Evolutionary conservation across 768 basidiomycete species (phyloP), one percentile per base, ranked within the genome.

Genomic region (Strobilomyces dryophilus): DNA sequence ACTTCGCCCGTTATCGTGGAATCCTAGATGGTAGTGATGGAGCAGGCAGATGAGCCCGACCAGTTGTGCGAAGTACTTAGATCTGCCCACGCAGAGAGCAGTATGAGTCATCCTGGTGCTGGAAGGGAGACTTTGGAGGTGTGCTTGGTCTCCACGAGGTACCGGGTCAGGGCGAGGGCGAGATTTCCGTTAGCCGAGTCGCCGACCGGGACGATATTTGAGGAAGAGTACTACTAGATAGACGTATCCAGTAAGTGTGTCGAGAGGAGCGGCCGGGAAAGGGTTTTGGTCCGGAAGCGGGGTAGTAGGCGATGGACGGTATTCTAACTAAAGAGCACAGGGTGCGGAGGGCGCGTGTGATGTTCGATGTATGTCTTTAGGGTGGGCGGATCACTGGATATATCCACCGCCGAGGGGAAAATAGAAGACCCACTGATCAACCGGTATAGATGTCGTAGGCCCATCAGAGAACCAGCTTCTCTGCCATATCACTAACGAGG

Each of bases 141-240:
- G 27, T 61, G 62, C 29, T 70, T 68, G 65, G 82, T 67, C 54
- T 83, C 79, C 17, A 79, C 70, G 24, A 89, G 76, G 57, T 85
- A 84, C 5, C 83, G 81, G 9, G 73, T 77, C 40, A 88, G 74
- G 0, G 83, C 82, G 32, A 82, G 74, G 1, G 82, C 81, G 24
- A 91, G 79, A 66, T 91, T 87, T 5, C 77, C 90, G 3, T 90
- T 89, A 0, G 89, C 87, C 1, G 86, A 91, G 64, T 92, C 89
- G 3, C 89, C 90, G 18, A 74, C 74, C 20, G 91, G 46, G 50
- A 88, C 74, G 61, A 92, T 84, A 59, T 87, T 71, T 17, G 71
- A 65, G 0, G 87, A 79, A 2, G 73, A 56, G 63, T 88, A 83
- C 0, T 35, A 86, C 74, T 20, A 91, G 82, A 65, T 91, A 85